Base-by-base conservation (phyloP, 164 flowering plant genomes). In the Taxillus chinensis region DNA sequence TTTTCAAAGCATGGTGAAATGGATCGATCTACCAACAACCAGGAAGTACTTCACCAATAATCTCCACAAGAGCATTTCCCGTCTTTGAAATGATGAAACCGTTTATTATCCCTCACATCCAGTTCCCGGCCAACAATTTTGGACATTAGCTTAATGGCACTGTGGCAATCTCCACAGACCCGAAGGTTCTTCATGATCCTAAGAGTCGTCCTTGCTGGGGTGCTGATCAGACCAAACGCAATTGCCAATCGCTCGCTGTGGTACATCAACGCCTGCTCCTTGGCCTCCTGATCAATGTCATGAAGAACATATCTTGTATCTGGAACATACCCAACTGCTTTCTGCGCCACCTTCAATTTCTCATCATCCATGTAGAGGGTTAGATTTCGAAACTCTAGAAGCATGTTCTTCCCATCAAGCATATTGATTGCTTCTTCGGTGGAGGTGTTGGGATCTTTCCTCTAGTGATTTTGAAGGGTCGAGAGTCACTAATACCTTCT, bases 31-130 rank as follows among this genome's bases (percentile, higher is more conserved):
- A 51, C n/a, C 54, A 14, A 17, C 54, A 15, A 51, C 17, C 15
- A 6, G 3, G 15, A 4, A 9, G 8, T 7, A 5, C 11, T 6
- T 57, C 59, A 57, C 59, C 59, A 57, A 57, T 57, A 57, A n/a
- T 57, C 59, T 11, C 59, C 59, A 37, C 59, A 57, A 40, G 59
- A 38, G 59, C 59, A 57, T 40, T 57, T 57, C n/a, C 59, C 59
- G 39, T 57, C 59, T 15, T 57, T 57, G 43, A 57, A 57, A 57
- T 57, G 59, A 40, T 57, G 59, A 13, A 57, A 57, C 41, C 41
- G 41, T 40, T 57, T 57, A 57, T 57, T 57, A 15, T 57, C 59
- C 41, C 59, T 57, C 4, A 57, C 59, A 38, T 8, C 39, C 58
- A 55, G 13, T 11, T 55, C 58, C 58, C 58, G n/a, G 3, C 58